phyloP scores from a whole-genome alignment of 805 yeast species.

The Komagataella kurtzmanii region DNA sequence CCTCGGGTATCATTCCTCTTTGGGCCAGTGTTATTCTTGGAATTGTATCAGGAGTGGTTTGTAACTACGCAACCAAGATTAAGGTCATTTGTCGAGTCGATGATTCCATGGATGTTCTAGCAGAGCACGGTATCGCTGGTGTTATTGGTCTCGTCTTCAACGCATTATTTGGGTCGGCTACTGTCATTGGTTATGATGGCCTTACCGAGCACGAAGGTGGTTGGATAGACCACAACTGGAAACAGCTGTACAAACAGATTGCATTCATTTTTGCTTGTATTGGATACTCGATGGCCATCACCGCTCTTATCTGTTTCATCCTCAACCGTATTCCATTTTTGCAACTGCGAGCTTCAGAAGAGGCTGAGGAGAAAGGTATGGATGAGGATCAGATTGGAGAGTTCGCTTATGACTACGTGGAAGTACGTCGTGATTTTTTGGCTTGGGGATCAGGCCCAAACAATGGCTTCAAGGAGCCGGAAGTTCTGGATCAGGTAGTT shows the following conservation, averaged over 20 bases:
- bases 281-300: constrained; percentile 66
- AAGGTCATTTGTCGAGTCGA: constrained; percentile 74
- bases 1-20: constrained; percentile 80
- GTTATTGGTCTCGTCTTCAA: constrained; percentile 81
- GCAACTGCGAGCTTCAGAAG: constrained; percentile 66
- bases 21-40: constrained; percentile 90
- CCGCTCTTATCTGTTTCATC: constrained; percentile 62
- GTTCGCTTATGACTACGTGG: constrained; percentile 97
- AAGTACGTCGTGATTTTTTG: constrained; percentile 84
- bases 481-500: background rate
- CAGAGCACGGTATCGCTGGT: constrained; percentile 99
- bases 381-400: constrained; percentile 98
- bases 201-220: constrained; percentile 80
- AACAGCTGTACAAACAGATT: constrained; percentile 81
- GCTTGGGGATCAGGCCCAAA: constrained; percentile 21
- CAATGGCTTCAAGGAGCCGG: background rate
- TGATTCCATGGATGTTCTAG: constrained; percentile 88
- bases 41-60: constrained; percentile 61
- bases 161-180: constrained; percentile 75
- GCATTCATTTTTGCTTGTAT: constrained; percentile 66
- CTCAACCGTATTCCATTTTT: constrained; percentile 74
- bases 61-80: constrained; percentile 83
- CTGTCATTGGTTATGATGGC: constrained; percentile 87
- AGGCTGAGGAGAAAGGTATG: constrained; percentile 79
- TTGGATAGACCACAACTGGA: constrained; percentile 83